phyloP scores from a whole-genome alignment of 78 protist genomes.

The Tieghemostelium lacteum region DNA sequence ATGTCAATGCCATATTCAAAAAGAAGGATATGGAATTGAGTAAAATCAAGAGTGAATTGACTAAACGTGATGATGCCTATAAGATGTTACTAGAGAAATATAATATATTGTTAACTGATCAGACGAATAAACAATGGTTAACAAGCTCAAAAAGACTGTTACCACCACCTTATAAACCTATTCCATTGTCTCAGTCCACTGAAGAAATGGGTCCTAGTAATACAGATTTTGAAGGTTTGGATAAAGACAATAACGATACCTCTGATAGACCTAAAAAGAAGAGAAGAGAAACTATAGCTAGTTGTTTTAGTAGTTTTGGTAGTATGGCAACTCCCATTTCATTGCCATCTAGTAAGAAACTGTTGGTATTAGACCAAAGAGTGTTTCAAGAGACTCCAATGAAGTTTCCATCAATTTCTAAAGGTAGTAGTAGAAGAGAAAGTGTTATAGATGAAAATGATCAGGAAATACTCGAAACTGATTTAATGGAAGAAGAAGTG shows the following conservation, averaged over 20 bases:
- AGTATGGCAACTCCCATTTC: too few species aligned
- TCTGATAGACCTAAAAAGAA: background rate
- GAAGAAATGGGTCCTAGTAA: too few species aligned
- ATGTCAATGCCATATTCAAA: constrained; percentile 20
- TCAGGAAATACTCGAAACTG: background rate
- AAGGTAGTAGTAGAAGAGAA: too few species aligned
- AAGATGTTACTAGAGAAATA: background rate
- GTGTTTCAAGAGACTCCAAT: too few species aligned
- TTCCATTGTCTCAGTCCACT: too few species aligned
- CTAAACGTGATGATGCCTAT: background rate
- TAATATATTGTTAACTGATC: background rate
- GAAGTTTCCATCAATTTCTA: too few species aligned
- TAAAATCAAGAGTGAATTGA: background rate
- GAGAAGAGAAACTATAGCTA: background rate
- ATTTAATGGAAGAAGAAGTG: background rate
- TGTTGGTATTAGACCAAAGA: too few species aligned
- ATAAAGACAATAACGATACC: background rate
- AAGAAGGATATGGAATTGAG: constrained; percentile 10
- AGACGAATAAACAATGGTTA: background rate
- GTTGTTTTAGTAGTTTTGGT: too few species aligned
- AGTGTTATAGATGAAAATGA: background rate
- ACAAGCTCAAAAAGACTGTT: background rate
- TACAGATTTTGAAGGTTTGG: background rate
- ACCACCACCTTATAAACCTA: too few species aligned
- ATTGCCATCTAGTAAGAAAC: too few species aligned